Percentiles rank a stretch among this genome's conserved stretches.
Evolutionary conservation across 306 rosid species (phyloP).

Genomic region (Gynostemma pentaphyllum): DNA sequence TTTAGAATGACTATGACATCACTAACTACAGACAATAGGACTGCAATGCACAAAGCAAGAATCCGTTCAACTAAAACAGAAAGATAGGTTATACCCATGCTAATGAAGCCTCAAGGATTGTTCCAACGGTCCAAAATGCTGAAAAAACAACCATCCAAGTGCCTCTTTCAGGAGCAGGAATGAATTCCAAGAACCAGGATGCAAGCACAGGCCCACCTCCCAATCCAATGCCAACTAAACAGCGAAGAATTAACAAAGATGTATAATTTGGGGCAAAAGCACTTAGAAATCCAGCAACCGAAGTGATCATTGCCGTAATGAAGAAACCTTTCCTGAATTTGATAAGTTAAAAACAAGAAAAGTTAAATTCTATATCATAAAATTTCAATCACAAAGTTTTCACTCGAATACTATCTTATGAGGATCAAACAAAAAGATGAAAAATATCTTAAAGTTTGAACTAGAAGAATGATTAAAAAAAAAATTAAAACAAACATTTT

Average conservation of each 20-base stretch:
- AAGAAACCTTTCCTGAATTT: constrained; percentile 80
- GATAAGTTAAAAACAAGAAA: constrained; percentile 12
- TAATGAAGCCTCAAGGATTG: constrained; percentile 84
- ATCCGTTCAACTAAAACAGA: background rate
- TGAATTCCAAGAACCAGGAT: constrained; percentile 90
- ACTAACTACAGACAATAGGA: background rate
- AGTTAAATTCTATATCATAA: background rate
- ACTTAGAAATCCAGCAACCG: constrained; percentile 71
- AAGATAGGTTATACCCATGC: constrained; percentile 67
- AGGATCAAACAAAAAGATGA: background rate
- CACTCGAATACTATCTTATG: constrained; percentile 8
- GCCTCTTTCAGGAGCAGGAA: constrained; percentile 89
- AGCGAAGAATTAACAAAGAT: constrained; percentile 47
- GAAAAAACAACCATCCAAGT: constrained; percentile 96
- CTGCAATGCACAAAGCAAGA: background rate
- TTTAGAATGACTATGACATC: background rate
- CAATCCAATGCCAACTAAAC: constrained; percentile 86
- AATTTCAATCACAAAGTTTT: background rate
- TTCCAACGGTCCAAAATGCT: constrained; percentile 90
- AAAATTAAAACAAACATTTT: background rate
- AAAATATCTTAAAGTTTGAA: background rate
- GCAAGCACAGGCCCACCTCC: constrained; percentile 93
- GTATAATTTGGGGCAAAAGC: constrained; percentile 68
- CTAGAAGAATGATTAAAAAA: background rate
- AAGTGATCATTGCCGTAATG: constrained; percentile 67